Evolutionary conservation across 2,329 filamentous ascomycete genomes (phyloP).

Genomic region (Cytospora piceicola): DNA sequence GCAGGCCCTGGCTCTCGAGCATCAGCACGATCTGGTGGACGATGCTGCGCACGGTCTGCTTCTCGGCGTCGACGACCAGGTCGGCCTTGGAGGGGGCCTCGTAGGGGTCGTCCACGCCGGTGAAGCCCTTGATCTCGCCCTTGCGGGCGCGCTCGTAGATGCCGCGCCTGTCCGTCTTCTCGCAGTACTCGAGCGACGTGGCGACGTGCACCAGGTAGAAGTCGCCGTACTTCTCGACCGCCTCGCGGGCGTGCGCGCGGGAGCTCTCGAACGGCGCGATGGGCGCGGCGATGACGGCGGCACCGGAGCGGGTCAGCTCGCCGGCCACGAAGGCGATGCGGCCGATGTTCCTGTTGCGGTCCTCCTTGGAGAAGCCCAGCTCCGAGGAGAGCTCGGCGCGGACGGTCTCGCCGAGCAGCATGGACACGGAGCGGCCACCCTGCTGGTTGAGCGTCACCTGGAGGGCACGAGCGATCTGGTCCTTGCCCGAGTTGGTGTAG

Average conservation of each 20-base stretch:
- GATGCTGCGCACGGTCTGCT: constrained; percentile 85
- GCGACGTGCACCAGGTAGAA: constrained; percentile 97
- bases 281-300: constrained; percentile 93
- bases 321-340: constrained; percentile 96
- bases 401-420: constrained; percentile 94
- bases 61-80: constrained; percentile 81
- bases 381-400: constrained; percentile 91
- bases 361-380: constrained; percentile 90
- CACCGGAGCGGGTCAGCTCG: constrained; percentile 89
- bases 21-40: constrained; percentile 96
- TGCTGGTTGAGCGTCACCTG: constrained; percentile 99
- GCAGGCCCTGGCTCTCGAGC: constrained; percentile 84
- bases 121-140: constrained; percentile 97
- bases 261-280: constrained; percentile 90
- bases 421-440: constrained; percentile 89
- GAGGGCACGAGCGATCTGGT: constrained; percentile 91
- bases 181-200: constrained; percentile 87
- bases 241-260: constrained; percentile 76
- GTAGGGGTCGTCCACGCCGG: constrained; percentile 96
- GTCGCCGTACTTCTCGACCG: constrained; percentile 83
- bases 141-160: constrained; percentile 82
- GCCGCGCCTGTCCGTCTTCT: constrained; percentile 93
- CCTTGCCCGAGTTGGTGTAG: constrained; percentile 96
- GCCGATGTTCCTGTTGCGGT: constrained; percentile 92
- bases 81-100: constrained; percentile 82